Evolutionary conservation across 805 yeast genomes (phyloP), one percentile per base, ranked within the genome.

Genomic region (Suhomyces xylopsoci): DNA sequence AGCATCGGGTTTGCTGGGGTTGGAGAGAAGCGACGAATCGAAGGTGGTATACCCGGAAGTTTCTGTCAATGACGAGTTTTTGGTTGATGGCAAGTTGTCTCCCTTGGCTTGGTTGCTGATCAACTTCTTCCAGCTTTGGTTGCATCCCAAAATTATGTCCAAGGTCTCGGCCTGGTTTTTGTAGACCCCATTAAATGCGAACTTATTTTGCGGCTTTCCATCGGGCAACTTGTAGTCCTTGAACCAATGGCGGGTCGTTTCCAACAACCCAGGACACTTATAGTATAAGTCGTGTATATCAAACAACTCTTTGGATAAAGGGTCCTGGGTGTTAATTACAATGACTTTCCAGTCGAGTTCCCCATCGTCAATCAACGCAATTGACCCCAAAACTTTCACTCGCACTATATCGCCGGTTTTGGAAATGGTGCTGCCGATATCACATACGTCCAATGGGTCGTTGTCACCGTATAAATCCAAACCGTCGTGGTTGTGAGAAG

Each of bases 211-310:
- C 64, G 97, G 96, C 81, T 94, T 94, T 57, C 98, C 99, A 71
- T 93, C 99, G 51, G 99, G 97, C 62, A 91, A 82, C 76, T 94
- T 94, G 85, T 94, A 94, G 74, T 92, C 91, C 72, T 96, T 88
- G 85, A 94, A 94, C 99, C 99, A 94, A 76, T 89, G 96, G 73
- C 91, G 86, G 54, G 98, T 94, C 59, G 96, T 88, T 70, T 96
- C 88, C 67, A 94, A 78, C 54, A 94, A 79, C 51, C 97, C 97
- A 55, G 99, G 99, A 73, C 92, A 84, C 69, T 87, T 85, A 65
- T 81, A 82, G 72, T 83, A 91, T 58, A 94, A 96, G 65, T 94
- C 97, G 73, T 88, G 93, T 62, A 94, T 84, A 71, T 91, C 97
- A 68, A 87, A 82, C 64, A 94, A 77, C 76, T 91, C 87, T 54